Evolutionary conservation across 2,329 filamentous ascomycete genomes (phyloP).

Genomic region (Aspergillus flavus): DNA sequence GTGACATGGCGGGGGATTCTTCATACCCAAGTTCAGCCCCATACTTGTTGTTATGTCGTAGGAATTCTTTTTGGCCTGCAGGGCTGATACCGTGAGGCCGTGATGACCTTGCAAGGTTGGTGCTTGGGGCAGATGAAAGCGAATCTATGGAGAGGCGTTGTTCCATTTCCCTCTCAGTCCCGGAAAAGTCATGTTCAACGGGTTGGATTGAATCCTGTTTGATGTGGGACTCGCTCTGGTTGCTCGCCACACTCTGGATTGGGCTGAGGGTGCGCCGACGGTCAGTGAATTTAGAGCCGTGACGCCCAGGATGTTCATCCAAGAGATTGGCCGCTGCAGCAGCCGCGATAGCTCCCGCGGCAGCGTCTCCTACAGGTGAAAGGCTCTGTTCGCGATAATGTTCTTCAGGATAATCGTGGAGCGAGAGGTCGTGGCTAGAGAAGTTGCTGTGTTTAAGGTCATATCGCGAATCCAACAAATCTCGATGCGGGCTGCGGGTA

Average conservation of each 20-base stretch:
- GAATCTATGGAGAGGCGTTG: constrained; percentile 59
- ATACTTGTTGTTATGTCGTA: constrained; percentile 45
- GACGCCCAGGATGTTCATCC: constrained; percentile 50
- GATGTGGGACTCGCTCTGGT: constrained; percentile 69
- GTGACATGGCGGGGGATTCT: constrained; percentile 31
- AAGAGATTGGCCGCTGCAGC: constrained; percentile 42
- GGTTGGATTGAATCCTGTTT: constrained; percentile 60
- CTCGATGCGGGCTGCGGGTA: constrained; percentile 63
- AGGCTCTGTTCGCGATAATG: constrained; percentile 45
- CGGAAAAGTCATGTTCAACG: constrained; percentile 56
- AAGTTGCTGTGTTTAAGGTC: constrained; percentile 65
- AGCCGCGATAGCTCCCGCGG: constrained; percentile 42
- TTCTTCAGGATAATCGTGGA: constrained; percentile 48
- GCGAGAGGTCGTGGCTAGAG: constrained; percentile 55
- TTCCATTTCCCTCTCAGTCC: constrained; percentile 61
- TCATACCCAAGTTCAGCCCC: constrained; percentile 44
- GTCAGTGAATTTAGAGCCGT: constrained; percentile 56
- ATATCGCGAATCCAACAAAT: constrained; percentile 50
- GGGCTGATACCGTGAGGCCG: constrained; percentile 57
- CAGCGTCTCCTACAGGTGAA: constrained; percentile 35
- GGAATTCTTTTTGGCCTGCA: constrained; percentile 53
- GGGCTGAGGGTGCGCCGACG: constrained; percentile 78
- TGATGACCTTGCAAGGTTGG: constrained; percentile 58
- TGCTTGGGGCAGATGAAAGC: constrained; percentile 60
- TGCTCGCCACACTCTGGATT: constrained; percentile 89